Conservation (phyloP, 371 early-diverging fungal species). For the Mucor piriformis region DNA sequence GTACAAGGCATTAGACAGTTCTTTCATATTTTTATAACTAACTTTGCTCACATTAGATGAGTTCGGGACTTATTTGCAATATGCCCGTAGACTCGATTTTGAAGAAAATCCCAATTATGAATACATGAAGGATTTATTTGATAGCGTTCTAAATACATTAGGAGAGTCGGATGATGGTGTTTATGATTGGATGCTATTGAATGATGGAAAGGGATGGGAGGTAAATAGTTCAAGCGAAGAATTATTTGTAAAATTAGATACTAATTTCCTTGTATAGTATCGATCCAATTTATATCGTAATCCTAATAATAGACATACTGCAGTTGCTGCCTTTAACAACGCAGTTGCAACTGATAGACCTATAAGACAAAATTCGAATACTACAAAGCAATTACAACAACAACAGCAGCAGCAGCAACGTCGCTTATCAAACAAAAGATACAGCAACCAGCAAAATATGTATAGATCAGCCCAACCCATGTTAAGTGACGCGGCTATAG, state of each 20-base stretch:
- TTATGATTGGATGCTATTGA: constrained; percentile 85
- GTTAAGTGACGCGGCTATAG: constrained; percentile 22
- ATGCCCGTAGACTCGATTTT: constrained; percentile 78
- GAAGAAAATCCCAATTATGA: constrained; percentile 96
- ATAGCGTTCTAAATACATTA: constrained; percentile 69
- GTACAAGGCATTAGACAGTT: constrained; percentile 19
- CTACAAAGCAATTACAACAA: background rate
- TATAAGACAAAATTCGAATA: background rate
- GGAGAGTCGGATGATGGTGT: constrained; percentile 86
- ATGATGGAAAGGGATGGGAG: constrained; percentile 60
- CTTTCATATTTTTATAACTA: background rate
- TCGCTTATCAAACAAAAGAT: constrained; percentile 20
- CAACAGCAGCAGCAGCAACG: constrained; percentile 19
- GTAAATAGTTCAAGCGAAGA: constrained; percentile 10
- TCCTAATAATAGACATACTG: constrained; percentile 19
- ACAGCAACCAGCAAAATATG: constrained; percentile 11
- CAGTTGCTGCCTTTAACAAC: constrained; percentile 22
- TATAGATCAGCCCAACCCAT: constrained; percentile 31
- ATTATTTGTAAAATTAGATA: background rate
- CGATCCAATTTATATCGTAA: constrained; percentile 23
- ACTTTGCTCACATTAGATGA: no score
- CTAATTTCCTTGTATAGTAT: constrained; percentile 6
- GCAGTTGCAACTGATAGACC: constrained; percentile 20
- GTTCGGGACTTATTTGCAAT: constrained; percentile 81
- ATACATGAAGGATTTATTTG: constrained; percentile 78